These are phyloP conservation scores for Yamadazyma dushanensis DNA, from an alignment of 1,139 yeast genomes.

Conservation along the genomic window DNA sequence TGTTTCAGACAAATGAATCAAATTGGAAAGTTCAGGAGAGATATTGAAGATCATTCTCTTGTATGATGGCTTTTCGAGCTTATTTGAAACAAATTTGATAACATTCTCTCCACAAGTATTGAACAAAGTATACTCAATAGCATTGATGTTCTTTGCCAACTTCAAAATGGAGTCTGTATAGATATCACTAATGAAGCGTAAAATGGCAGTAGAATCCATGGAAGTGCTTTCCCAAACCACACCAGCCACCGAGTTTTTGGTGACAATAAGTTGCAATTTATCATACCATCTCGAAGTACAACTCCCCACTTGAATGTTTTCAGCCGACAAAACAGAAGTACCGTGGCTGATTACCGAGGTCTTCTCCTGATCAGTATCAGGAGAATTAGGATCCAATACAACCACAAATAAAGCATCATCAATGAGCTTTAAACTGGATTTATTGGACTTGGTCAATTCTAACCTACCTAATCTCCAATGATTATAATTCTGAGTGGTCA, in stretches of 20 bases:
- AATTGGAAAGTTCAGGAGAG: slow-evolving; percentile 43
- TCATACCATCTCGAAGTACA: slow-evolving; percentile 83
- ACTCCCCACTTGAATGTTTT: slow-evolving; percentile 63
- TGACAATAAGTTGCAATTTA: slow-evolving; percentile 67
- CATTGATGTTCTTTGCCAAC: slow-evolving; percentile 70
- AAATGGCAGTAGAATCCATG: slow-evolving; percentile 77
- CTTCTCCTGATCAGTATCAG: slow-evolving; percentile 51
- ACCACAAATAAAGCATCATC: slow-evolving; percentile 69
- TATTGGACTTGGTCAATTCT: slow-evolving; percentile 47
- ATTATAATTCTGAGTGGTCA: slow-evolving; percentile 66
- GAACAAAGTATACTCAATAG: slow-evolving; percentile 68
- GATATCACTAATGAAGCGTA: slow-evolving; percentile 71
- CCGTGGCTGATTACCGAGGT: slow-evolving; percentile 59
- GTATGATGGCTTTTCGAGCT: slow-evolving; percentile 41
- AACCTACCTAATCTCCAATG: slow-evolving; percentile 63
- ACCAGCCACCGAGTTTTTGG: slow-evolving; percentile 72
- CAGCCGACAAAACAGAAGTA: slow-evolving; percentile 51
- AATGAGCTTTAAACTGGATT: slow-evolving; percentile 44
- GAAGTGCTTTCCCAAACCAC: slow-evolving; percentile 73
- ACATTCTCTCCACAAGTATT: slow-evolving; percentile 24
- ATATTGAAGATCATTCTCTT: slow-evolving; percentile 48
- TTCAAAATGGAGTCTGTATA: slow-evolving; percentile 74
- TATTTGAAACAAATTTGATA: slow-evolving; percentile 36
- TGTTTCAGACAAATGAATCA: slow-evolving; percentile 72
- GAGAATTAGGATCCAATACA: slow-evolving; percentile 61